phyloP scores from a whole-genome alignment of 306 rosid species.

The Pterocarpus macrocarpus region DNA sequence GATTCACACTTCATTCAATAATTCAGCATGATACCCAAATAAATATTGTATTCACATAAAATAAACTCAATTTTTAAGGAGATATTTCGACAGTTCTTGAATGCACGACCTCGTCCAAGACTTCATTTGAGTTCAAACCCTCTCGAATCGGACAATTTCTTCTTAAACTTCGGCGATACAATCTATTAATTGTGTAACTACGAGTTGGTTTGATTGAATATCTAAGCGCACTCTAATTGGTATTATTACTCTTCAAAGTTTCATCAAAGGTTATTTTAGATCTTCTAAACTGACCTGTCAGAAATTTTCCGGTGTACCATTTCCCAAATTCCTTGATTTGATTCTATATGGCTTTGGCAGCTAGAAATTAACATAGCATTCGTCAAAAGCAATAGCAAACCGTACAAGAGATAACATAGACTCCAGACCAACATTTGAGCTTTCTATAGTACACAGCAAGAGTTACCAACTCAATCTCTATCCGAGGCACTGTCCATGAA shows the following conservation, averaged over 20 bases:
- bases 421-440: neutral
- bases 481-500: slow-evolving; percentile 10
- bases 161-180: too few relatives aligned
- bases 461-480: slow-evolving; percentile 5
- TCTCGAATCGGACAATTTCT: too few relatives aligned
- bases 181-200: too few relatives aligned
- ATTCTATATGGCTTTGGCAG: neutral
- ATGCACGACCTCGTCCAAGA: neutral
- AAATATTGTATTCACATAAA: too few relatives aligned
- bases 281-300: too few relatives aligned
- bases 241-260: too few relatives aligned
- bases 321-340: neutral
- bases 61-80: neutral
- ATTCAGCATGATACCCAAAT: too few relatives aligned
- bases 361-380: neutral
- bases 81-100: neutral
- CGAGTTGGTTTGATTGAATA: too few relatives aligned
- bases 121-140: too few relatives aligned
- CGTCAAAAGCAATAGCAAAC: slow-evolving; percentile 9
- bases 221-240: too few relatives aligned
- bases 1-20: too few relatives aligned
- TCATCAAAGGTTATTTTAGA: too few relatives aligned
- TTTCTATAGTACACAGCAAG: slow-evolving; percentile 5
- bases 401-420: slow-evolving; percentile 13
- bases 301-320: neutral